A percentile compares a stretch with the other conserved stretches of the same genome.
Evolutionary conservation across 257 asterid species (phyloP).

Genomic region (Solanum verrucosum): DNA sequence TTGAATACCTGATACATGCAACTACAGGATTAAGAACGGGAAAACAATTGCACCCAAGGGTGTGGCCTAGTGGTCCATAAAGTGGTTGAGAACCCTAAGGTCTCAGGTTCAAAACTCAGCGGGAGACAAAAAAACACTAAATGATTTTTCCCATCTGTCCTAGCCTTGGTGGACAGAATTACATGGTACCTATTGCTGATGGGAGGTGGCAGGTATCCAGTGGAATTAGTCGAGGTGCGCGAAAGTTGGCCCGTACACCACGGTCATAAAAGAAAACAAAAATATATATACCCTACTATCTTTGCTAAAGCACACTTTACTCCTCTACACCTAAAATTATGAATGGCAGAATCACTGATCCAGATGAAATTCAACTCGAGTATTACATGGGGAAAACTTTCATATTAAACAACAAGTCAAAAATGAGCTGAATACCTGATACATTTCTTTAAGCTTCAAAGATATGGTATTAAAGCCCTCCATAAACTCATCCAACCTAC

Average conservation of each 20-base stretch:
- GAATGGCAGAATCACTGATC: neutral
- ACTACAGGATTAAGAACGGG: neutral
- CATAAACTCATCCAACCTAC: slow-evolving; percentile 96
- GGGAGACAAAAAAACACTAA: neutral
- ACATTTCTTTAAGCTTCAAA: slow-evolving; percentile 93
- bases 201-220: too few relatives aligned
- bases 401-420: neutral
- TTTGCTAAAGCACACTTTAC: neutral
- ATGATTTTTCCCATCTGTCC: too few relatives aligned
- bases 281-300: neutral
- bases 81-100: neutral
- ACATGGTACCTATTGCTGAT: too few relatives aligned
- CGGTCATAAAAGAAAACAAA: neutral
- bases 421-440: slow-evolving; percentile 52
- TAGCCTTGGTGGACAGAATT: too few relatives aligned
- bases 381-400: neutral
- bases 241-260: too few relatives aligned
- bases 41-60: neutral
- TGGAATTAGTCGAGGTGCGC: too few relatives aligned
- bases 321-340: neutral
- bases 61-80: neutral
- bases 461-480: slow-evolving; percentile 91
- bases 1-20: slow-evolving; percentile 79
- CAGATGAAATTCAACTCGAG: neutral
- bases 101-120: neutral